Base-by-base conservation (phyloP, 768 basidiomycete genomes). In the Russula lepida region DNA sequence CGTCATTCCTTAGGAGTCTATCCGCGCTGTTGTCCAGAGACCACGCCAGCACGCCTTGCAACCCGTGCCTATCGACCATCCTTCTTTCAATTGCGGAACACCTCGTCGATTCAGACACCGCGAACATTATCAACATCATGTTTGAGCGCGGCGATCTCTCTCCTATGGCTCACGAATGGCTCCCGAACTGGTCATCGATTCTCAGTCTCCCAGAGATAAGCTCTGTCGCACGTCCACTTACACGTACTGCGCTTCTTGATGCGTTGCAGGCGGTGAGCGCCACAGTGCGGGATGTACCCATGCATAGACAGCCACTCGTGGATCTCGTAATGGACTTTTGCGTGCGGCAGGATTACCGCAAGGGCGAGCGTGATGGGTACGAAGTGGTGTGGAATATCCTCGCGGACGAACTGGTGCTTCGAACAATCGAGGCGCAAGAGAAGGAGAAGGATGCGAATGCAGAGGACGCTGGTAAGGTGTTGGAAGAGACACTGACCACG, bases 141-240 rank as follows among this genome's bases (percentile, higher is more conserved):
- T 74, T 78, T 39, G 82, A 83, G 48, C 82, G 86, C 58, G 83
- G 86, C 64, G 80, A 83, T 51, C 76, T 90, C 33, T 84, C 82
- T 2, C 89, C 89, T 1, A 85, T 85, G 12, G 83, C 84, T 1
- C 81, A 84, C 0, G 79, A 83, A 6, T 92, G 89, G 89, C 70
- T 90, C 28, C 73, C 73, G 19, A 84, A 85, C 68, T 90, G 89
- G 89, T 70, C 75, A 39, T 76, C 66, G 39, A 73, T 89, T 6
- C 69, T 89, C 15, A 73, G 71, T n/a, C 82, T 82, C 61, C 69
- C 77, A 1, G 68, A 60, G 32, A 62, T 74, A 3, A 69, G 66
- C 59, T 65, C 64, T 0, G 28, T 63, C 3, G 60, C 73, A 3
- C 72, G 82, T 17, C 81, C 83, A 0, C 61, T 77, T 19, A 86